Base-by-base conservation (phyloP, 2,329 filamentous ascomycete genomes). In the Paramyrothecium roridum region DNA sequence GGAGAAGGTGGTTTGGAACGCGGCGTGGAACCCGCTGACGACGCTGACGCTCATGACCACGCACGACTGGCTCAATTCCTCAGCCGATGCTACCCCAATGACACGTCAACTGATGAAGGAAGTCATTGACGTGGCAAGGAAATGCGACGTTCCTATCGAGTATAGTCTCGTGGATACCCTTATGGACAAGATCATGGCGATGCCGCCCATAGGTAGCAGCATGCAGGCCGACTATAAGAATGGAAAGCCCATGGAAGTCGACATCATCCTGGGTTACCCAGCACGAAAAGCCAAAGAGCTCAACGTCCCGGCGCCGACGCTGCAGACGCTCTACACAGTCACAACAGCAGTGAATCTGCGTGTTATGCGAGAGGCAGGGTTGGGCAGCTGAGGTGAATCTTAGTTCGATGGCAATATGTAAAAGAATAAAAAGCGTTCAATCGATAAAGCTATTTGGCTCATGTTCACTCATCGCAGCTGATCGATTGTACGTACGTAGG, bases 251-350 rank as follows among this genome's bases (percentile, higher is more conserved):
- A 81, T 87, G 81, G 85, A 88, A 64, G 70, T 87, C 52, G 84
- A 87, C 52, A 80, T 85, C 4, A 85, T 87, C 52, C 63, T 87
- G 13, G 84, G 84, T 0, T 85, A 85, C 63, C 81, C 83, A 3
- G 77, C 85, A 7, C 70, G 74, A 53, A 78, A 83, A 55, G 84
- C 80, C 0, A 74, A 75, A 56, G 78, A 80, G 61, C 73, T 81
- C 37, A 82, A 81, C 0, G 70, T 83, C 10, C 73, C 81, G 56
- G 80, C 83, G 70, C 79, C 81, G 2, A 73, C 80, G 56, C 60
- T 86, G 65, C 69, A 74, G 50, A 70, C 70, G 0, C 59, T 76
- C 13, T 74, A 73, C 54, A 58, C 62, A 0, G 57, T 76, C 20
- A 30, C 73, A n/a, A 64, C 64, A 3, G 73, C 64, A 0, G 62